These are phyloP conservation scores for Ophiocordyceps sinensis DNA, from an alignment of 2,329 filamentous ascomycete genomes.

Conservation along the genomic window DNA sequence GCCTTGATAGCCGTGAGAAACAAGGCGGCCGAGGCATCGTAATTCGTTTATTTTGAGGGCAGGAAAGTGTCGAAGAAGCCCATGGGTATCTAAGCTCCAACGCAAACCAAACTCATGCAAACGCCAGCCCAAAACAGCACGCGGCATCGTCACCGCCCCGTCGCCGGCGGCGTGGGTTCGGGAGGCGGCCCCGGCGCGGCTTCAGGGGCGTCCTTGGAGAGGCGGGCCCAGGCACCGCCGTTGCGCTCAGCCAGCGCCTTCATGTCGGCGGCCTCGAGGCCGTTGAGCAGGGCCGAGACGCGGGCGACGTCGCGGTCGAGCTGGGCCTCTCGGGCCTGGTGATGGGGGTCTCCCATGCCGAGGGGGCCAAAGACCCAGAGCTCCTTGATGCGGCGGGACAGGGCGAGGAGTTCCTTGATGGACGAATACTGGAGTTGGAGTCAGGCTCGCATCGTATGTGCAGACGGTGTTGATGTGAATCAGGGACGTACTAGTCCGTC, in stretches of 20 bases:
- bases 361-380: constrained; percentile 30
- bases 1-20: too few relatives aligned
- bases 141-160: neutral
- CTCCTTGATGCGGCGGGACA: constrained; percentile 30
- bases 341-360: constrained; percentile 20
- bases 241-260: constrained; percentile 16
- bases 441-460: rapidly evolving
- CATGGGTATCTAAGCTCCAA: neutral
- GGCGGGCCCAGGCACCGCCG: constrained; percentile 22
- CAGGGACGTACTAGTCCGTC: constrained; percentile 21
- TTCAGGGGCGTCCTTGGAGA: constrained; percentile 7
- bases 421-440: constrained; percentile 20
- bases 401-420: constrained; percentile 28
- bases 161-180: neutral
- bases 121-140: neutral
- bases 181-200: too few relatives aligned
- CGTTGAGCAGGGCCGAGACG: constrained; percentile 19
- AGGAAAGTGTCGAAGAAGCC: neutral
- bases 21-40: too few relatives aligned
- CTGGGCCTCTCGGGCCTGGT: constrained; percentile 19
- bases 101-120: neutral
- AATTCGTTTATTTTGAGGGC: too few relatives aligned
- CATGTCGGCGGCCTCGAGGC: constrained; percentile 19
- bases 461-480: neutral
- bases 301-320: constrained; percentile 20